phyloP scores from a whole-genome alignment of 192 early-diverging fungal species.

The Backusella sp. region DNA sequence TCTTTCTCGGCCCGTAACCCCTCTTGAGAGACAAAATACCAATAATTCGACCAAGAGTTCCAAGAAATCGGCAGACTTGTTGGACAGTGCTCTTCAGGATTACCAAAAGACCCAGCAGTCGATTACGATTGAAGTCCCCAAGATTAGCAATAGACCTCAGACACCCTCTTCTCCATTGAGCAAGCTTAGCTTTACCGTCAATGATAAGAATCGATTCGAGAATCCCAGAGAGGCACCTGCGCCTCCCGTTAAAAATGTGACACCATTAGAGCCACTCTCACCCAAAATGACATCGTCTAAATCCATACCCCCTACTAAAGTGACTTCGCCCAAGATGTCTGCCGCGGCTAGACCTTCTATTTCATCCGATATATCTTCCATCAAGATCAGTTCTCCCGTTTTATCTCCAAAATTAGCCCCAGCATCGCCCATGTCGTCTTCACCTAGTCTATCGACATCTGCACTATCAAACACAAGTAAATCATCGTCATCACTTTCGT shows the following conservation, averaged over 20 bases:
- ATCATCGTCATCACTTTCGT: neutral
- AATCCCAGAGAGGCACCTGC: conserved; percentile 23
- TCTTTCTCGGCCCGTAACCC: neutral
- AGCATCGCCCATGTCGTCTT: conserved; percentile 5
- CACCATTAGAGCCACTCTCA: conserved; percentile 17
- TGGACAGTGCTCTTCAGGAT: neutral
- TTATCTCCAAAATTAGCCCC: neutral
- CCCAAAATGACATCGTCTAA: conserved; percentile 13
- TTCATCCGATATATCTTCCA: conserved; percentile 17
- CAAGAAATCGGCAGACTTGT: neutral
- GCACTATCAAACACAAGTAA: neutral
- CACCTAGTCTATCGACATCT: neutral
- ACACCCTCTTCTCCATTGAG: conserved; percentile 14
- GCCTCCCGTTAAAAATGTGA: neutral
- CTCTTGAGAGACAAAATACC: neutral
- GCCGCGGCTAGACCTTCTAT: conserved; percentile 23
- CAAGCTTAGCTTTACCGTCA: neutral
- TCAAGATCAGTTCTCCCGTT: conserved; percentile 20
- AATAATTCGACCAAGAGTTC: neutral
- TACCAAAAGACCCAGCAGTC: neutral
- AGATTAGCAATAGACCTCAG: neutral
- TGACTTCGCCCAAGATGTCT: conserved; percentile 25
- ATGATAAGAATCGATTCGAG: conserved; percentile 26
- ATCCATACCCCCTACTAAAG: conserved; percentile 14
- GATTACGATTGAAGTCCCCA: conserved; percentile 5